Percentiles rank a stretch among this genome's conserved stretches.
phyloP scores from a whole-genome alignment of 352 stramenopile species.

The Phytophthora pinifolia region DNA sequence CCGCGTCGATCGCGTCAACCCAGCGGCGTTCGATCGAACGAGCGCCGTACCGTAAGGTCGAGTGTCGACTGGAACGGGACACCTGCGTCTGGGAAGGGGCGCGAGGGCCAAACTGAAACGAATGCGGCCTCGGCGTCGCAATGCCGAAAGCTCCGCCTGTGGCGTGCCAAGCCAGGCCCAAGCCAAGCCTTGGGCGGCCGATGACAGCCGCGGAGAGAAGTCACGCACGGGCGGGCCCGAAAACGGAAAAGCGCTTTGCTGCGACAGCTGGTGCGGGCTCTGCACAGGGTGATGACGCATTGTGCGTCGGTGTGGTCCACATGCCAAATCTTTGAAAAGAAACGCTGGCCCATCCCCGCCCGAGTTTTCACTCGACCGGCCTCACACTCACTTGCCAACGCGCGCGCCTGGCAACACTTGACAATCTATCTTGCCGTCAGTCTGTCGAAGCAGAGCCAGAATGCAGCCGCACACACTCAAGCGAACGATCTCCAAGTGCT shows the following conservation, averaged over 20 bases:
- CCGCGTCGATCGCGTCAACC: too few species aligned
- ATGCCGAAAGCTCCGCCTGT: too few species aligned
- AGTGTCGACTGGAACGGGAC: slow-evolving; percentile 9
- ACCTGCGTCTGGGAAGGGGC: slow-evolving; percentile 8
- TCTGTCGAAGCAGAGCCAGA: too few species aligned
- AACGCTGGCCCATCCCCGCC: slow-evolving; percentile 10
- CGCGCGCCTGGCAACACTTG: slow-evolving; percentile 5
- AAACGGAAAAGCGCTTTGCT: slow-evolving; percentile 5
- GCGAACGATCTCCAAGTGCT: slow-evolving; percentile 80
- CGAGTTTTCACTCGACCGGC: not conserved
- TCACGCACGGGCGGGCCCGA: slow-evolving; percentile 5
- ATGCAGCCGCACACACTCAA: slow-evolving; percentile 52
- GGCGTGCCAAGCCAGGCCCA: too few species aligned
- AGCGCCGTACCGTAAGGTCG: slow-evolving; percentile 10
- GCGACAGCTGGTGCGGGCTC: slow-evolving; percentile 16
- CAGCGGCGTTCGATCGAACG: slow-evolving; percentile 7
- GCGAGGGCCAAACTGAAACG: slow-evolving; percentile 17
- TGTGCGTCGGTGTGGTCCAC: slow-evolving; percentile 22
- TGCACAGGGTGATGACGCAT: slow-evolving; percentile 15
- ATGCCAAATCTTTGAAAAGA: slow-evolving; percentile 23
- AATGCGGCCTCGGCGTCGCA: not conserved
- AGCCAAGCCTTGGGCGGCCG: not conserved
- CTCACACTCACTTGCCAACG: slow-evolving; percentile 23
- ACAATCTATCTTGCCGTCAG: slow-evolving; percentile 1
- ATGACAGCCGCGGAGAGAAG: slow-evolving; percentile 7